A percentile compares a stretch with the other conserved stretches of the same genome.
Evolutionary conservation across 192 early-diverging fungal species (phyloP).

Genomic region (Backusella sp.): DNA sequence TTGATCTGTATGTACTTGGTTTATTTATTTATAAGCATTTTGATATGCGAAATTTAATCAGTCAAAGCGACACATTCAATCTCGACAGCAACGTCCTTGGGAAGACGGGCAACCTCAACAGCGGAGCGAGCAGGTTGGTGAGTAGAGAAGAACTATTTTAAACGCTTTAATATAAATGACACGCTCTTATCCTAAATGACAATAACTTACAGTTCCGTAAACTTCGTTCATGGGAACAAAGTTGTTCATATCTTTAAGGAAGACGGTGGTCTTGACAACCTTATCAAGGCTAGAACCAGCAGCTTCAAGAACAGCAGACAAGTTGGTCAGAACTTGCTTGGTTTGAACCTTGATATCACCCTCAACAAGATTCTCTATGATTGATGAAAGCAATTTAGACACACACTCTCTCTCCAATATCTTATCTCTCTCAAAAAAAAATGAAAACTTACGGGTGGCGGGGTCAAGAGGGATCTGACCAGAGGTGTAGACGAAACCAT

Average conservation of each 20-base stretch:
- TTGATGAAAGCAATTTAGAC: neutral
- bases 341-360: conserved; percentile 37
- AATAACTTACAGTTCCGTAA: conserved; percentile 63
- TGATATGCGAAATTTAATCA: conserved; percentile 32
- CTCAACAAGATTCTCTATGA: conserved; percentile 25
- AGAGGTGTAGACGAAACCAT: conserved; percentile 82
- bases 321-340: conserved; percentile 76
- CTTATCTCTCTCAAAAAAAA: neutral
- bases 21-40: neutral
- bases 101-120: conserved; percentile 91
- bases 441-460: conserved; percentile 58
- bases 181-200: neutral
- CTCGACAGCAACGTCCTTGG: conserved; percentile 88
- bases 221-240: conserved; percentile 90
- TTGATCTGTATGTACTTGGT: neutral
- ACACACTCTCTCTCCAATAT: neutral
- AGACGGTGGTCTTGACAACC: conserved; percentile 96
- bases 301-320: conserved; percentile 80
- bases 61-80: conserved; percentile 88
- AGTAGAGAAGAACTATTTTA: conserved; percentile 54
- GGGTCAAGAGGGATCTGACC: conserved; percentile 78
- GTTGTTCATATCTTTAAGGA: conserved; percentile 89
- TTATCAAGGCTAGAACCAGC: conserved; percentile 76
- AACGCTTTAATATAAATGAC: neutral
- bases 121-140: conserved; percentile 71